A percentile compares a stretch with the other conserved stretches of the same genome.
phyloP scores from a whole-genome alignment of 306 rosid species.

The Cucurbita moschata region DNA sequence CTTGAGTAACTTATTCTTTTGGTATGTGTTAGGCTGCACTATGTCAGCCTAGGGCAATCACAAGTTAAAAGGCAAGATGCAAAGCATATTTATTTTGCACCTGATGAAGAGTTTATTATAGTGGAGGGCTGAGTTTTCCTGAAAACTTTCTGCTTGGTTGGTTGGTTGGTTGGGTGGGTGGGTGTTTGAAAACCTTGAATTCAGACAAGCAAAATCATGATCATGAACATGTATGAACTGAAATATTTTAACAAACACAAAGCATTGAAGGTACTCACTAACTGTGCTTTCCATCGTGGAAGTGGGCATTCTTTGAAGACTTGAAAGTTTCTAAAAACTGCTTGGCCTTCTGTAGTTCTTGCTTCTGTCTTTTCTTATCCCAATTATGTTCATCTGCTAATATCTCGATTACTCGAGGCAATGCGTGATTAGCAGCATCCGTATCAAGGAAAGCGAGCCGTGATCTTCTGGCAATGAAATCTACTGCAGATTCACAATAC shows the following conservation, averaged over 20 bases:
- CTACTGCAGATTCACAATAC: constrained; percentile 88
- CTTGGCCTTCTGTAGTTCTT: constrained; percentile 51
- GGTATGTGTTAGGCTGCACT: background rate
- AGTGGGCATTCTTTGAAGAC: constrained; percentile 78
- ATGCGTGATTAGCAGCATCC: constrained; percentile 70
- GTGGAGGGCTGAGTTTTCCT: background rate
- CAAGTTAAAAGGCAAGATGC: background rate
- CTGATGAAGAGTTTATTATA: background rate
- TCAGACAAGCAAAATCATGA: background rate
- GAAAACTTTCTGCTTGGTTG: background rate
- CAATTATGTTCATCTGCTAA: constrained; percentile 75
- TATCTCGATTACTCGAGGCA: constrained; percentile 79
- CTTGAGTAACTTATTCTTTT: background rate
- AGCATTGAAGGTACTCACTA: constrained; percentile 20
- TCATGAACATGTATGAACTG: background rate
- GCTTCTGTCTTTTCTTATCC: constrained; percentile 61
- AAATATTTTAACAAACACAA: background rate
- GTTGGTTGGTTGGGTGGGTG: background rate
- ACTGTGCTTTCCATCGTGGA: constrained; percentile 73
- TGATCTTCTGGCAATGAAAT: constrained; percentile 89
- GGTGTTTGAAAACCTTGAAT: background rate
- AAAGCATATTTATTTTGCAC: background rate
- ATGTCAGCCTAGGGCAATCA: background rate
- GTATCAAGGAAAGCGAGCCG: constrained; percentile 98
- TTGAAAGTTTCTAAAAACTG: constrained; percentile 73